Conservation (phyloP, 805 yeast genomes). For the Metschnikowia orientalis region DNA sequence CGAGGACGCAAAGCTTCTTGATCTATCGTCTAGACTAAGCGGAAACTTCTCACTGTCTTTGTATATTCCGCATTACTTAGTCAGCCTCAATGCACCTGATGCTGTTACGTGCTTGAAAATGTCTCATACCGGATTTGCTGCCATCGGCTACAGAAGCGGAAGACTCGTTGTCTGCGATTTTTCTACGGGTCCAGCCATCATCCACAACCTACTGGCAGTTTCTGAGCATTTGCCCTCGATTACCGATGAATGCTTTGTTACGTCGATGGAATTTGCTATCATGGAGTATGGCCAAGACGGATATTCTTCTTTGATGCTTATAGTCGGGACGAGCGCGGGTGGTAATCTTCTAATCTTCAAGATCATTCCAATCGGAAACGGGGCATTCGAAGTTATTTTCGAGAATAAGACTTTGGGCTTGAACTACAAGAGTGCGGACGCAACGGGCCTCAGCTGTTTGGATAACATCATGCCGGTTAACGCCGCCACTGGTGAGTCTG, state of each 20-base stretch:
- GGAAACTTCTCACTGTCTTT: slow-evolving; percentile 28
- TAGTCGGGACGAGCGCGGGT: slow-evolving; percentile 76
- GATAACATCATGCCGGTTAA: slow-evolving; percentile 55
- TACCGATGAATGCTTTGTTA: slow-evolving; percentile 37
- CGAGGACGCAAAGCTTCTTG: slow-evolving; percentile 38
- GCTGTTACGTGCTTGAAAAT: slow-evolving; percentile 57
- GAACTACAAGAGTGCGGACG: slow-evolving; percentile 33
- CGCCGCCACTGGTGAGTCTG: slow-evolving; percentile 55
- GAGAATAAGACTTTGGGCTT: slow-evolving; percentile 40
- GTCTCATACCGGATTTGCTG: slow-evolving; percentile 80
- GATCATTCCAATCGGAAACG: slow-evolving; percentile 54
- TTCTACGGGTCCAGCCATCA: slow-evolving; percentile 70
- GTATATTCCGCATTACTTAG: slow-evolving; percentile 31
- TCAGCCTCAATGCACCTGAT: slow-evolving; percentile 23
- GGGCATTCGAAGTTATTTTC: slow-evolving; percentile 58
- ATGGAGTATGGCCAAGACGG: slow-evolving; percentile 63
- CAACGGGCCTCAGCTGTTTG: slow-evolving; percentile 50
- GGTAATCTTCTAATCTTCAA: slow-evolving; percentile 59
- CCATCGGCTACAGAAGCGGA: slow-evolving; percentile 75
- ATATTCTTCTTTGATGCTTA: slow-evolving; percentile 65
- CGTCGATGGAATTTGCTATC: slow-evolving; percentile 69
- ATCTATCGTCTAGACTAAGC: slow-evolving; percentile 54
- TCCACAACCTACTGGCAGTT: slow-evolving; percentile 38
- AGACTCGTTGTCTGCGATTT: slow-evolving; percentile 65
- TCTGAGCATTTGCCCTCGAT: slow-evolving; percentile 29